phyloP scores from a whole-genome alignment of 441 rosid genomes.

The Gossypium trilobum region DNA sequence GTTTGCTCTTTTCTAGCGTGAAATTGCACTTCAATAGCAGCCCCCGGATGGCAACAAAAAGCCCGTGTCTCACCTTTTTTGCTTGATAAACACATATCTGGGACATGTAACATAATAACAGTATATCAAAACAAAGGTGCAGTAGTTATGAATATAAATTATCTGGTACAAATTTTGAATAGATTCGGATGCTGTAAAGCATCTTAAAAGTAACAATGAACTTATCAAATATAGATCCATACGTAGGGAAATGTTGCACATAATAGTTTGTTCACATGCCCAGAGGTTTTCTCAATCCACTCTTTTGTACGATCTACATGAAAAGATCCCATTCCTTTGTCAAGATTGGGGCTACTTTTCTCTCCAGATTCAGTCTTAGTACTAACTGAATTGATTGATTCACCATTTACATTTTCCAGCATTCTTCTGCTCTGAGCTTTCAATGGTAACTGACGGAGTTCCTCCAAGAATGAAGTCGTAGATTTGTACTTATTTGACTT shows the following conservation, averaged over 20 bases:
- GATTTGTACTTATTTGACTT: conserved; percentile 34
- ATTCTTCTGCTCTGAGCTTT: conserved; percentile 29
- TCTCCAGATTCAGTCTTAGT: conserved; percentile 23
- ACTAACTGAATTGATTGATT: conserved; percentile 21
- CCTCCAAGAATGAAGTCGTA: conserved; percentile 44
- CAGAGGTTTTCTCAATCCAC: conserved; percentile 70
- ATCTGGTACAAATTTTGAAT: conserved; percentile 14
- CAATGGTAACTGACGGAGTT: conserved; percentile 52
- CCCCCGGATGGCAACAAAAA: conserved; percentile 65
- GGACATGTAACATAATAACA: conserved; percentile 14
- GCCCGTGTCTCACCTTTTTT: conserved; percentile 55
- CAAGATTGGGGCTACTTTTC: conserved; percentile 21
- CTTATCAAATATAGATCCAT: conserved; percentile 25
- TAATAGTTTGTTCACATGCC: conserved; percentile 58
- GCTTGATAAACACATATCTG: conserved; percentile 83
- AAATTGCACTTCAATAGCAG: conserved; percentile 52
- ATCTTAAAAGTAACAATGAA: neutral
- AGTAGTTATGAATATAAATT: conserved; percentile 1
- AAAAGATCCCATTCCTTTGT: conserved; percentile 42
- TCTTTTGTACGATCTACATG: conserved; percentile 66
- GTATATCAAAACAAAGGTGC: conserved; percentile 1
- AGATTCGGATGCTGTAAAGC: neutral
- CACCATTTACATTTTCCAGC: conserved; percentile 29
- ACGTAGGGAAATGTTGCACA: conserved; percentile 75
- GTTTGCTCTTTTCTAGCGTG: conserved; percentile 55